Evolutionary conservation across 192 early-diverging fungal species (phyloP).

Genomic region (Chytriomyces sp.): DNA sequence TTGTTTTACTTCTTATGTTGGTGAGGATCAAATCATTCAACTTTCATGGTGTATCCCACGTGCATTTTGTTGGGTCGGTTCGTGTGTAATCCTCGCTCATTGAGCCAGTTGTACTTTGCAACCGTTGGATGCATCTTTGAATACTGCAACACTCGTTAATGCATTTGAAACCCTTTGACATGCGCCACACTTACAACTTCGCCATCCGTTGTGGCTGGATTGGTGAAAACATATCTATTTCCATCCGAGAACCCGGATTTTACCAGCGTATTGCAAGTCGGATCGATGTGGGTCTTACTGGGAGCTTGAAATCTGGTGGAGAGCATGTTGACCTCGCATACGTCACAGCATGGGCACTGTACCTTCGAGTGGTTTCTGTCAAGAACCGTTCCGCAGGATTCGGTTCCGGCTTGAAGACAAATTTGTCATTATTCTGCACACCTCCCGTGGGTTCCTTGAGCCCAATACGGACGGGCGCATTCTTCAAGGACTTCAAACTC

Average conservation of each 20-base stretch:
- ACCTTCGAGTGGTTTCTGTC: slow-evolving; percentile 47
- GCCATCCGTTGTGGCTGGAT: neutral
- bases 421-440: slow-evolving; percentile 49
- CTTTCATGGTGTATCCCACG: neutral
- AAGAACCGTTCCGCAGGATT: slow-evolving; percentile 30
- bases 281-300: slow-evolving; percentile 18
- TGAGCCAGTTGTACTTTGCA: slow-evolving; percentile 29
- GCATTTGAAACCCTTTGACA: neutral
- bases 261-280: slow-evolving; percentile 19
- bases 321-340: too few species aligned
- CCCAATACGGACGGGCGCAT: slow-evolving; percentile 11
- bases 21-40: slow-evolving; percentile 4
- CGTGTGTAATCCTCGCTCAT: slow-evolving; percentile 26
- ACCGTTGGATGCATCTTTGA: slow-evolving; percentile 24
- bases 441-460: slow-evolving; percentile 48
- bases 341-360: too few species aligned
- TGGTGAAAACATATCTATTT: slow-evolving; percentile 35
- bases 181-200: slow-evolving; percentile 11
- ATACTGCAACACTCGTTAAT: neutral
- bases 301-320: neutral
- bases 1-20: too few species aligned
- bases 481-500: neutral
- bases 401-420: slow-evolving; percentile 19
- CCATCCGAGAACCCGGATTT: slow-evolving; percentile 42
- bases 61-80: slow-evolving; percentile 16